These are phyloP conservation scores for Erodium moschatum DNA, from an alignment of 441 rosid species.

Conservation along the genomic window DNA sequence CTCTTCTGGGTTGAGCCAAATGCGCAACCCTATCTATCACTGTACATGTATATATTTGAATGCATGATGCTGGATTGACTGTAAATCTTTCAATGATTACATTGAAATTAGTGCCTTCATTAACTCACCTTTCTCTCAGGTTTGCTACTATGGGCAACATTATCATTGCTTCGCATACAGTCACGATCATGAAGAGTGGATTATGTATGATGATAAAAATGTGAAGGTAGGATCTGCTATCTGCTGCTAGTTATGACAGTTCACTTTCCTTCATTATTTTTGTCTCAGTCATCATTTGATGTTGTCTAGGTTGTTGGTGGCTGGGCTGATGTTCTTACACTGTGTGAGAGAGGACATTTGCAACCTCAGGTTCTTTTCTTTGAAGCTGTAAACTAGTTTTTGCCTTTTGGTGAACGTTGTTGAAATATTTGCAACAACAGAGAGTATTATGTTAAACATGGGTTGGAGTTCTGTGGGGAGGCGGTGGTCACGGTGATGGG, in stretches of 20 bases:
- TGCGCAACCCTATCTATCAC: neutral
- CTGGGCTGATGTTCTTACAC: constrained; percentile 69
- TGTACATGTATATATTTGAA: neutral
- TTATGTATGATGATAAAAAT: constrained; percentile 91
- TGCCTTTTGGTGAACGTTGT: constrained; percentile 10
- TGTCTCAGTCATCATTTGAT: constrained; percentile 20
- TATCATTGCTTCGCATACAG: constrained; percentile 90
- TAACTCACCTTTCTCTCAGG: constrained; percentile 35
- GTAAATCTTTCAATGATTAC: neutral
- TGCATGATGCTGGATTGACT: neutral
- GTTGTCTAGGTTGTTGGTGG: constrained; percentile 57
- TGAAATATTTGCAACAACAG: constrained; percentile 11
- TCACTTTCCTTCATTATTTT: neutral
- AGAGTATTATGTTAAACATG: too few species aligned
- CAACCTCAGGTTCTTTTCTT: constrained; percentile 94
- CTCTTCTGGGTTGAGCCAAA: neutral
- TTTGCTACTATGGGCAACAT: constrained; percentile 94
- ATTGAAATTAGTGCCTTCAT: neutral
- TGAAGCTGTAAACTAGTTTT: constrained; percentile 52
- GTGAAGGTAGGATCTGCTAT: constrained; percentile 51
- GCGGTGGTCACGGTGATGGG: too few species aligned
- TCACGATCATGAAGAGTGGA: constrained; percentile 59
- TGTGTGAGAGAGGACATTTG: constrained; percentile 75
- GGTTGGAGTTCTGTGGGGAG: too few species aligned
- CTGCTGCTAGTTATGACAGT: constrained; percentile 7